Base-by-base conservation (phyloP, 176 grass and related monocot genomes). In the Juncus effusus region DNA sequence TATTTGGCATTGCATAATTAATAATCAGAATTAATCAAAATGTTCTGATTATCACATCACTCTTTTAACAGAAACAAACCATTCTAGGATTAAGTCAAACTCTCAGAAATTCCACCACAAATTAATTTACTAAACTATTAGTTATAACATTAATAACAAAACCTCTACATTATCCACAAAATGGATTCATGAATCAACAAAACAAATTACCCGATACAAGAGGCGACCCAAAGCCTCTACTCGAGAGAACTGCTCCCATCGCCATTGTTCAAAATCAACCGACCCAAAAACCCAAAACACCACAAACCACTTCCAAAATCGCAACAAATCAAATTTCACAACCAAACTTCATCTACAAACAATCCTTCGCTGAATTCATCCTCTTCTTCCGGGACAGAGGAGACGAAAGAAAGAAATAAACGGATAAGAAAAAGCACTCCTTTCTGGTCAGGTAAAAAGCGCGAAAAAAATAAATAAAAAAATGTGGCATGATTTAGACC, bases 171-270 rank as follows among this genome's bases (percentile, higher is more conserved):
- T 38, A 36, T 36, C 4, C 16, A 63, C 41, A 58, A 63, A 13
- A 44, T 60, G 13, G 7, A 62, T 54, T 38, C 11, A 15, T 36
- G 7, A 47, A 47, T 1, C 1, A 47, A 47, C 1, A 47, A 47
- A 47, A 9, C 44, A 47, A 47, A 47, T 47, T 47, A 84, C 86
- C 81, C 81, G 78, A 67, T 13, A 80, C 13, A 8, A 78, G 63
- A 6, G 82, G 77, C 15, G 82, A 82, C 55, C 60, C 59, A 42
- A 90, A 82, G 67, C 71, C 62, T 56, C 86, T 77, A 28, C 78
- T 62, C 45, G 78, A 82, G 55, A 90, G 75, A 44, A 85, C 71
- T 10, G 78, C 79, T 8, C 87, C 87, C 78, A 80, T 76, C 53
- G 87, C 82, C 87, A 90, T 90, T 69, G 54, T 5, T 49, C 14